Base-by-base conservation (phyloP, 1,139 yeast species). In the Candida sojae region DNA sequence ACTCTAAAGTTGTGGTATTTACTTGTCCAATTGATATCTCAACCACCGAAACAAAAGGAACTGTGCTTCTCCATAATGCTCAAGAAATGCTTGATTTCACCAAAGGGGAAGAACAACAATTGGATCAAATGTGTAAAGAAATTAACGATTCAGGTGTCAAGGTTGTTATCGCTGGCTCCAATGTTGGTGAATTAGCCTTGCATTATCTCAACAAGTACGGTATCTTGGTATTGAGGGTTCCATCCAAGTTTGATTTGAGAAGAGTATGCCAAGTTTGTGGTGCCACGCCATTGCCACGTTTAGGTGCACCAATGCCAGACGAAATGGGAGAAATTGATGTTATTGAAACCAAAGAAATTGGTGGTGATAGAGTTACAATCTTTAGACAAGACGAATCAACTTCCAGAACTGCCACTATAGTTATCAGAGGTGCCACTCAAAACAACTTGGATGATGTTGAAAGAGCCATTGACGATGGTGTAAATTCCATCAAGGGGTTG, bases 401-500 rank as follows among this genome's bases (percentile, higher is more conserved):
- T 58, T 71, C 79, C 13, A 66, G 80, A 63, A 93, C 99, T 5
- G 86, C 98, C 10, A 93, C 99, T 7, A 91, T 93, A 58, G 86
- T 93, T 43, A 75, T 95, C 48, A 84, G 99, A 69, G 99, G 99
- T 48, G 99, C 99, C 39, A 93, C 99, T n/a, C 96, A 91, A 67
- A 91, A 90, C 68, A 83, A 80, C 64, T 76, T 93, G 63, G 99
- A 95, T 61, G 98, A 93, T 64, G 82, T 93, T 51, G 99, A 93
- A 75, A 85, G 99, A 62, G 96, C 98, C 46, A 90, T 93, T 55
- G 98, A 93, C 65, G 99, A 93, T 62, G 97, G 98, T 62, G 97
- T 95, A 41, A 83, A 89, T 54, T 90, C 96, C 29, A 84, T 93
- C 59, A 95, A 93, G 71, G 95, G 97, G 1, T 77, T 93, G 55